Conservation (phyloP, 106 monocot species). For the Platanthera zijinensis region DNA sequence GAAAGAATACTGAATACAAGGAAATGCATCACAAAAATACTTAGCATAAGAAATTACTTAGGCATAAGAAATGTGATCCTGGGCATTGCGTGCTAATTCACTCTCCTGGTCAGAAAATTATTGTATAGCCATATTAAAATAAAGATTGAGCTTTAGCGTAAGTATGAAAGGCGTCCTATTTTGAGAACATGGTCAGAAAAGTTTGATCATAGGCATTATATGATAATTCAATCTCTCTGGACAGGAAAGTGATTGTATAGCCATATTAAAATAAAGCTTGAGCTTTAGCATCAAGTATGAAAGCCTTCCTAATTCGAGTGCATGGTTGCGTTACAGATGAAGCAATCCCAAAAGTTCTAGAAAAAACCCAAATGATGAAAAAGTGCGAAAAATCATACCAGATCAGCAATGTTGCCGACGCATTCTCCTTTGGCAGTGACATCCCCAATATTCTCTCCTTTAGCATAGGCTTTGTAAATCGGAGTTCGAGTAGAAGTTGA, state of each 20-base stretch:
- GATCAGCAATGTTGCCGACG: conserved; percentile 95
- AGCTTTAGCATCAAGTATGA: not conserved
- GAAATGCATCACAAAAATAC: not conserved
- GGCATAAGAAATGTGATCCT: not conserved
- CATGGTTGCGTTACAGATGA: not conserved
- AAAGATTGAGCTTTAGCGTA: too few species aligned
- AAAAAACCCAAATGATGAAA: not conserved
- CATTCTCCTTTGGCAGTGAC: conserved; percentile 99
- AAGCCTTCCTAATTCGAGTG: not conserved
- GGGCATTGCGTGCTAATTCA: too few species aligned
- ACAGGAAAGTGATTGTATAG: not conserved
- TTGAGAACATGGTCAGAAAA: not conserved
- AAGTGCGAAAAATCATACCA: conserved; percentile 42
- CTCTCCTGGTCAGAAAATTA: too few species aligned
- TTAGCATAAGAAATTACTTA: not conserved
- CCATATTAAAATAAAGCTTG: conserved; percentile 1
- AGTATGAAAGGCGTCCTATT: too few species aligned
- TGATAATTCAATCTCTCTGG: not conserved
- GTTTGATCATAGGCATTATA: not conserved
- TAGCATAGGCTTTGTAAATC: conserved; percentile 97
- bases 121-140: too few species aligned
- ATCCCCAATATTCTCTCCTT: conserved; percentile 98
- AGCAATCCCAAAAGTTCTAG: not conserved
- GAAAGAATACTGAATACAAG: not conserved
- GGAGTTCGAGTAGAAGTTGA: conserved; percentile 96